Base-by-base conservation (phyloP, 2,329 filamentous ascomycete genomes). In the Fusarium sp. region DNA sequence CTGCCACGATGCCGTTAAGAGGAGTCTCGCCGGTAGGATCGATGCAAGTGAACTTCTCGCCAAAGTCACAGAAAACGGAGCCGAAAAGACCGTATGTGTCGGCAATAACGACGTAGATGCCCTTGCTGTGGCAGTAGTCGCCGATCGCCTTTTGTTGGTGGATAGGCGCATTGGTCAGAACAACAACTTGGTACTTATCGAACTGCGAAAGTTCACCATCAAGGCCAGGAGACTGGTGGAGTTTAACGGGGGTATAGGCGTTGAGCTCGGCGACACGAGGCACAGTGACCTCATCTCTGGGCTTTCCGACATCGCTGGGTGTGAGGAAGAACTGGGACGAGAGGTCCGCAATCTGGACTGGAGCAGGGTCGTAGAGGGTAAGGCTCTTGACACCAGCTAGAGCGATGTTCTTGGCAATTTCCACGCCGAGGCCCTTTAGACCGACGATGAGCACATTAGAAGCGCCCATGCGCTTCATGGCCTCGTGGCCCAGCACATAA, bases 381-480 rank as follows among this genome's bases (percentile, higher is more conserved):
- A 99, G 86, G 80, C 95, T 98, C 89, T 99, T 99, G 85, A 99
- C 96, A 82, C 96, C 96, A 78, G 96, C 96, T 78, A 99, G 92
- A 69, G 96, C 96, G 80, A 99, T 94, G 80, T 99, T 99, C 89
- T 99, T 99, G 80, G 96, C 96, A 79, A 99, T 96, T 85, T 99
- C 96, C 63, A 98, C 96, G 86, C 96, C 96, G 45, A 99, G 90
- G 58, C 96, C 96, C 83, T 96, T 96, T 76, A 98, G 87, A 74
- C 96, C 96, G 72, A 96, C 93, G 64, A 99, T 89, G 60, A 99
- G 93, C 69, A 99, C 90, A 81, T 98, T 97, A 63, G 96, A 98
- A 71, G 95, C 94, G 80, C 95, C 91, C 96, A 99, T 99, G 80
- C 96, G 95, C 89, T 97, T 98, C 96, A 99, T 99, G 75, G 96